phyloP scores from a whole-genome alignment of 2,329 filamentous ascomycete species.

The Monilinia vaccinii-corymbosi region DNA sequence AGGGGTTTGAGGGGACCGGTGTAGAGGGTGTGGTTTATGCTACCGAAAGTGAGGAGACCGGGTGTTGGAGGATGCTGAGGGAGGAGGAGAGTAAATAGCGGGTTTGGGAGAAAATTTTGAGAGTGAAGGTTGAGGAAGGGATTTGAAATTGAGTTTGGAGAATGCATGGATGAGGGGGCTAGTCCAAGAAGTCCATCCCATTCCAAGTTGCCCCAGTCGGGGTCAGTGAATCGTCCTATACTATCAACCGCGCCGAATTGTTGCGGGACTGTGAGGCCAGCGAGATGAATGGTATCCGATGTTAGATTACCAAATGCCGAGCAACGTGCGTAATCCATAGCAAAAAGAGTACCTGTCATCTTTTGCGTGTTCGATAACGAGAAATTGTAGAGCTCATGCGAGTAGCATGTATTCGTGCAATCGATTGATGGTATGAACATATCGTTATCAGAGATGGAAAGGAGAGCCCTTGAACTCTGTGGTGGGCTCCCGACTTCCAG shows the following conservation, averaged over 20 bases:
- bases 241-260: not conserved
- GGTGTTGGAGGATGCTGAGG: not conserved
- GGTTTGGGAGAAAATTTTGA: not conserved
- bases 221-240: not conserved
- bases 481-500: conserved; percentile 11
- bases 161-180: not conserved
- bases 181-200: conserved; percentile 7
- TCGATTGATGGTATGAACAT: conserved; percentile 1
- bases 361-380: not conserved
- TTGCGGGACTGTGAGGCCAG: not conserved
- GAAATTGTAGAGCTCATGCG: not conserved
- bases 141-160: not conserved
- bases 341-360: not conserved
- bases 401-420: not conserved
- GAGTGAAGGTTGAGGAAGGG: not conserved
- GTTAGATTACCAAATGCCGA: not conserved
- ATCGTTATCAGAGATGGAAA: conserved; percentile 5
- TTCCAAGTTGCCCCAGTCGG: conserved; percentile 4
- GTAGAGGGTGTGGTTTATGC: not conserved
- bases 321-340: not conserved
- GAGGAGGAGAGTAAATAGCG: conserved; percentile 1
- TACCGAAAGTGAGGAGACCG: not conserved
- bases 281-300: not conserved
- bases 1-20: not conserved
- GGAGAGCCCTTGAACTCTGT: conserved; percentile 1